Base-by-base conservation (phyloP, 345 rosid species). In the Theobroma cacao region DNA sequence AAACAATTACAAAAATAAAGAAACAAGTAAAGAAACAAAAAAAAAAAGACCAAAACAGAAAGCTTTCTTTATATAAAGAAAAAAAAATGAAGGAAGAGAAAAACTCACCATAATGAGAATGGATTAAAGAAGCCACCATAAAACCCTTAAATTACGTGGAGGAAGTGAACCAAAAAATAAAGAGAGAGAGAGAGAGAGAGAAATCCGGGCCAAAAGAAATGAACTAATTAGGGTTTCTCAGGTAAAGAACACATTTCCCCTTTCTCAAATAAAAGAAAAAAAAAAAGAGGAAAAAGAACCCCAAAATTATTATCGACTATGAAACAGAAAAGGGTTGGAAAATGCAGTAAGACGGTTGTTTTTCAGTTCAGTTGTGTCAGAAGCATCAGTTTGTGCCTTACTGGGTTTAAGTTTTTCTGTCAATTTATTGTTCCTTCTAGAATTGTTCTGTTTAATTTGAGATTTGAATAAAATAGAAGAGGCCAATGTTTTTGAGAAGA, bases 21-120 rank as follows among this genome's bases (percentile, higher is more conserved):
- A 34, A 22, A 53, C 3, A 52, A n/a, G n/a, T 34, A 33, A 34
- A 72, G 10, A 34, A 22, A 53, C 3, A 52, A n/a, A n/a, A n/a
- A n/a, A n/a, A 72, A 52, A 52, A 20, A 66, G 20, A 38, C 2
- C 1, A 33, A 31, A 17, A 18, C 47, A 20, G 11, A 36, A n/a
- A 34, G 2, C 10, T 24, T 11, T 50, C 0, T 18, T 20, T 72
- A 34, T 18, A 45, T 3, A 28, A 28, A 70, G 34, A 10, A 59
- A 26, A 2, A 56, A 26, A 22, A 4, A 56, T 7, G 9, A 14
- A 30, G 14, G 20, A 52, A 50, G 20, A 26, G 5, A 60, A 59
- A 41, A 41, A 10, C 77, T 74, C 24, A 74, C 66, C 77, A 74
- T 74, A 17, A 41, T 28, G 50, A 9, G 15, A 43, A 59, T 12